Evolutionary conservation across 371 early-diverging fungal species (phyloP).

Genomic region (Saksenaea vasiformis): DNA sequence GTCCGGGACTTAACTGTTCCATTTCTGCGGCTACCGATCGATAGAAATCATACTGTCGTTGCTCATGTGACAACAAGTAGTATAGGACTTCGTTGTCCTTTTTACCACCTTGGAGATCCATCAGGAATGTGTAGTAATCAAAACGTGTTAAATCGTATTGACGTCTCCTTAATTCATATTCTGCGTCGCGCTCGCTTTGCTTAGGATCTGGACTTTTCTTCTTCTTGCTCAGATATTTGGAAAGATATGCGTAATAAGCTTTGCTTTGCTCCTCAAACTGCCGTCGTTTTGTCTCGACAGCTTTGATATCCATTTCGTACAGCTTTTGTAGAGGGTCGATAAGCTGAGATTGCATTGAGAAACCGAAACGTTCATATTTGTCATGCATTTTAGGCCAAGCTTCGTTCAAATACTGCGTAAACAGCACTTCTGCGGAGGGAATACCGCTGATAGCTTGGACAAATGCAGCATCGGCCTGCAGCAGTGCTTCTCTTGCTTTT

Average conservation of each 20-base stretch:
- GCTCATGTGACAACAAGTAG: conserved; percentile 48
- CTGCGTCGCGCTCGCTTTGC: neutral
- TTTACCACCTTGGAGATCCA: conserved; percentile 62
- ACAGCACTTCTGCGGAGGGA: conserved; percentile 40
- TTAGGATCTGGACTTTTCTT: neutral
- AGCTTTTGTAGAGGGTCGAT: conserved; percentile 50
- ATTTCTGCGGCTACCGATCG: conserved; percentile 9
- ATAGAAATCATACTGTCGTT: conserved; percentile 46
- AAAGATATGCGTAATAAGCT: conserved; percentile 61
- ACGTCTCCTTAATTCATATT: conserved; percentile 14
- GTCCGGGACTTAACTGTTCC: conserved; percentile 11
- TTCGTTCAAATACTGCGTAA: conserved; percentile 40
- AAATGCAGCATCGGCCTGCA: conserved; percentile 41
- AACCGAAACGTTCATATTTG: conserved; percentile 19
- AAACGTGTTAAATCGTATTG: conserved; percentile 63
- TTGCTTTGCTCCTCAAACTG: conserved; percentile 66
- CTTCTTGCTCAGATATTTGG: conserved; percentile 54
- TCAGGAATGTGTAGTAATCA: conserved; percentile 62
- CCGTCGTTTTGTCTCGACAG: conserved; percentile 56
- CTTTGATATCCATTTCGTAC: conserved; percentile 64
- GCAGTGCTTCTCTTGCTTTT: conserved; percentile 34
- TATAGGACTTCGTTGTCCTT: conserved; percentile 64
- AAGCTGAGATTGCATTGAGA: conserved; percentile 43
- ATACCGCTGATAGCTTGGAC: conserved; percentile 44
- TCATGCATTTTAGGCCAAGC: conserved; percentile 30